phyloP scores from a whole-genome alignment of 169 alveolate species.

The Eimeria mitis region DNA sequence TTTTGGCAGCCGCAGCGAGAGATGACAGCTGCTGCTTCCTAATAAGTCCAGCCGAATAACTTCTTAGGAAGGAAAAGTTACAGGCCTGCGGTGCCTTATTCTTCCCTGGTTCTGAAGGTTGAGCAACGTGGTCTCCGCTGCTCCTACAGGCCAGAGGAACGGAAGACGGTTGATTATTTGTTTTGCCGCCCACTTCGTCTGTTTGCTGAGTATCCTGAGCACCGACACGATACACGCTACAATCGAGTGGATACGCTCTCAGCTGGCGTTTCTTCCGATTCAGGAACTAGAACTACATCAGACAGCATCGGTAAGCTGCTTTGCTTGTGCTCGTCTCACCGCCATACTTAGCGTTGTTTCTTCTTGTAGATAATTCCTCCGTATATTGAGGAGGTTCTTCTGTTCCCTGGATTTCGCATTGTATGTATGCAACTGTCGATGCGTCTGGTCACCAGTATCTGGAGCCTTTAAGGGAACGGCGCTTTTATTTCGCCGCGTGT shows the following conservation, averaged over 20 bases:
- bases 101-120: background rate
- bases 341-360: background rate
- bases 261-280: no score
- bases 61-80: slow-evolving; percentile 19
- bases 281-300: no score
- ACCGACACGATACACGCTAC: background rate
- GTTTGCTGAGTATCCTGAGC: background rate
- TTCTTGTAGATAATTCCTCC: background rate
- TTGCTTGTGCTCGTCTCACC: no score
- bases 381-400: background rate
- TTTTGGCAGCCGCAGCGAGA: background rate
- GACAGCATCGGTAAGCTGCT: no score
- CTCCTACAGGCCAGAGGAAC: no score
- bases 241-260: background rate
- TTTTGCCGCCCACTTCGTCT: no score
- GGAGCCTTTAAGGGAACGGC: background rate
- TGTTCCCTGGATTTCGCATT: background rate
- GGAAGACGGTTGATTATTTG: background rate
- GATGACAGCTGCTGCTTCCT: slow-evolving; percentile 14
- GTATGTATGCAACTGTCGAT: background rate
- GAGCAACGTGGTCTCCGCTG: background rate
- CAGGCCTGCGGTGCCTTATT: background rate
- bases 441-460: background rate
- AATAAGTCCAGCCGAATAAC: slow-evolving; percentile 5
- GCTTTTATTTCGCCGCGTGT: background rate